Base-by-base conservation (phyloP, 768 basidiomycete genomes). In the Termitomyces sp. region DNA sequence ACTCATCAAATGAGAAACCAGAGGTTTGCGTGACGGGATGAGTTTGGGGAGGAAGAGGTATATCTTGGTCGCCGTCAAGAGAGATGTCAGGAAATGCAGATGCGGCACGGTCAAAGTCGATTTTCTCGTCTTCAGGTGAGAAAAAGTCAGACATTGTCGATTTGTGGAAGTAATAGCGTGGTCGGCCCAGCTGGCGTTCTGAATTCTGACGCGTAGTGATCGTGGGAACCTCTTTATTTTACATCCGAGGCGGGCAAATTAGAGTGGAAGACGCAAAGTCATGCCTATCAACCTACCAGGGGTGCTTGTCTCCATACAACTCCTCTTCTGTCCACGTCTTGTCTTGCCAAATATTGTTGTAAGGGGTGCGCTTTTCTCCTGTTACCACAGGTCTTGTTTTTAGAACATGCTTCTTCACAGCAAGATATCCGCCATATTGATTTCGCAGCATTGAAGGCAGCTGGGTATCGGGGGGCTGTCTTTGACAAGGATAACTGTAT, bases 401-500 rank as follows among this genome's bases (percentile, higher is more conserved):
- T 62, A 59, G 51, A 66, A 58, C 52, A 58, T 45, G 57, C 50
- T 59, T 34, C 12, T 51, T 63, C 70, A 60, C 73, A 86, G 85
- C 66, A 77, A 90, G 91, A 91, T 66, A 91, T 95, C 63, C 88
- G 90, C 76, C 79, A 87, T 60, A 77, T 95, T 63, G 83, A 95
- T 69, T 93, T 92, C 75, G 61, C 62, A 9, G 83, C 83, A 37
- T 74, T 98, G 38, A 79, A 79, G 54, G 75, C 76, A 54, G 82
- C 85, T 8, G 93, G 95, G 5, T 94, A 92, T 66, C 81, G 84
- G 45, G 93, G 90, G n/a, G 90, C 88, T 3, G 84, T 99, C 1
- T 88, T 98, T 61, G 96, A 98, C 78, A 98, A 98, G 72, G 96
- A 99, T 66, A 98, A 99, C 63, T 98, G 96, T 65, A 71, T 98